phyloP scores from a whole-genome alignment of 1,139 yeast genomes.

The Taiozyma sp. region DNA sequence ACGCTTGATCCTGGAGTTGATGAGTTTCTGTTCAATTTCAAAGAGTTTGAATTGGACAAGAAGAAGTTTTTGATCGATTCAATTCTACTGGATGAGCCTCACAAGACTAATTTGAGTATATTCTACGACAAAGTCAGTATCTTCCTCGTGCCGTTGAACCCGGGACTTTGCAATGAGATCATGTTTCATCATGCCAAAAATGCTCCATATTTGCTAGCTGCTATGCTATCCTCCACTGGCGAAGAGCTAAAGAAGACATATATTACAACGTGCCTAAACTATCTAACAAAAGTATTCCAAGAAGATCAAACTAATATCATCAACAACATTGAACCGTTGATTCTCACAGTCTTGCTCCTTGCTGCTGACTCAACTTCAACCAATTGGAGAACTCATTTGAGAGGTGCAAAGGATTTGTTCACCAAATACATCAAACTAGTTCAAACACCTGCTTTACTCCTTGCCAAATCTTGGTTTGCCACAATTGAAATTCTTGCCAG shows the following conservation, averaged over 20 bases:
- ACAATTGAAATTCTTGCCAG: slow-evolving; percentile 58
- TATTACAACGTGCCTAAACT: slow-evolving; percentile 45
- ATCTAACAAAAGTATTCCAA: slow-evolving; percentile 36
- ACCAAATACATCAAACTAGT: slow-evolving; percentile 38
- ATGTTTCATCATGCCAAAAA: slow-evolving; percentile 44
- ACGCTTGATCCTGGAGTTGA: slow-evolving; percentile 28
- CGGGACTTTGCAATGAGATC: slow-evolving; percentile 37
- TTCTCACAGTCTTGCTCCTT: slow-evolving; percentile 50
- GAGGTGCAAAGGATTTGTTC: slow-evolving; percentile 59
- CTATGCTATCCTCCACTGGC: slow-evolving; percentile 49
- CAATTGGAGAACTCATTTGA: slow-evolving; percentile 60
- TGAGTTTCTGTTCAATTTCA: slow-evolving; percentile 15
- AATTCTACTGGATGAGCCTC: slow-evolving; percentile 28
- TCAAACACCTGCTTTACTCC: slow-evolving; percentile 33
- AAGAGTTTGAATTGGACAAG: slow-evolving; percentile 14
- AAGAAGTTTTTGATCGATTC: slow-evolving; percentile 17
- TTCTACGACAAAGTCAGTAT: slow-evolving; percentile 34
- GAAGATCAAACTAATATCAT: slow-evolving; percentile 33
- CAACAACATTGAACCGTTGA: slow-evolving; percentile 51
- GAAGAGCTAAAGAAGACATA: slow-evolving; percentile 28
- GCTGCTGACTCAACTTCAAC: slow-evolving; percentile 56
- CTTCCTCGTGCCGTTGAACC: slow-evolving; percentile 34
- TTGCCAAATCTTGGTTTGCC: slow-evolving; percentile 58
- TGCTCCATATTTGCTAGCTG: slow-evolving; percentile 51
- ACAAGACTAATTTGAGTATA: slow-evolving; percentile 29